Base-by-base conservation (phyloP, 2,329 filamentous ascomycete species). In the Ascomycota sp. region DNA sequence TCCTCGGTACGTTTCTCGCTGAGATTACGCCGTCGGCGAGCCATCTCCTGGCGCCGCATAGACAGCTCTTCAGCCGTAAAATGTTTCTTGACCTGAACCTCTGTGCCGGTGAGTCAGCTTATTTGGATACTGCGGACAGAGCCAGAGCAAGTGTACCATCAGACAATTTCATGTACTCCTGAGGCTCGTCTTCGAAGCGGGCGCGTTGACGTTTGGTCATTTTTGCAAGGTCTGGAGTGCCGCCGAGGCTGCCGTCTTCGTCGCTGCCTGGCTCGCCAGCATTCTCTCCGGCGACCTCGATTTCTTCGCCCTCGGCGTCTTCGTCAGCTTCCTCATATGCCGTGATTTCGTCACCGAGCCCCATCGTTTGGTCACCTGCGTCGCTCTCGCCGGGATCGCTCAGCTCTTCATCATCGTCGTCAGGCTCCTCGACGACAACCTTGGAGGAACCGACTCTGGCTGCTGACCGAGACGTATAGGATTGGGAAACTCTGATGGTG, bases 1-100 rank as follows among this genome's bases (percentile, higher is more conserved):
- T 72, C 68, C 39, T 72, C 68, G 39, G 66, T 72, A 33, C 68
- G 64, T 53, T 72, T 72, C 40, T 72, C 68, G 43, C 67, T 71
- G n/a, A 72, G 57, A 42, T 72, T 72, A 31, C 68, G 62, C 37
- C 68, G 56, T 31, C 68, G 59, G 24, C 68, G 64, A 3, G 68
- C 68, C 68, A 72, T 72, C 44, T 72, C 68, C 29, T 67, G 62
- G 6, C 68, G 58, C 9, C 68, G 59, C 68, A 72, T 72, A 21
- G 66, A 70, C 9, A 71, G 47, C 40, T 72, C 68, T 43, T 72
- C 68, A 2, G 66, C 67, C 3, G 68, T 72, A 34, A 72, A 71
- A 24, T 59, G 53, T 47, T 71, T 71, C 50, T 72, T 72, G 2
- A 61, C 67, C 59, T 72, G 68, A 5, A 72, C 68, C 59, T 72